A percentile compares a stretch with the other conserved stretches of the same genome.
Conservation (phyloP, 305 asterid genomes). For the Withania somnifera region DNA sequence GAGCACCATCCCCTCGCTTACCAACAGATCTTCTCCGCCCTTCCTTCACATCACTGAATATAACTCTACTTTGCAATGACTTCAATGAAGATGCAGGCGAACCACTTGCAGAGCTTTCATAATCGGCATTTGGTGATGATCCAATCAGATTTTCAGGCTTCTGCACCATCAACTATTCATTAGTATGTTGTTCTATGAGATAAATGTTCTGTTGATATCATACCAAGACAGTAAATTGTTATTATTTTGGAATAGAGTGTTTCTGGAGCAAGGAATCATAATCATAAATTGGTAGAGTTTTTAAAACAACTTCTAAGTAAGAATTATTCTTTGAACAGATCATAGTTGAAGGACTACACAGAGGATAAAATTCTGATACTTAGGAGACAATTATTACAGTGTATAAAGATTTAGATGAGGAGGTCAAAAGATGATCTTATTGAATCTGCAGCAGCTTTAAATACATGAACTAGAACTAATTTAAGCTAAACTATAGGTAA, state of each 20-base stretch:
- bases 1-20: conserved; percentile 35
- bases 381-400: not conserved
- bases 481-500: no score
- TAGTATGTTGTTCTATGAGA: not conserved
- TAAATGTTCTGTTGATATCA: not conserved
- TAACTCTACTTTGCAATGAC: conserved; percentile 36
- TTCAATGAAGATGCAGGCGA: conserved; percentile 60
- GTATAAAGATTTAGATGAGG: no score
- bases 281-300: not conserved
- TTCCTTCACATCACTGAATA: conserved; percentile 47
- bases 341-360: not conserved
- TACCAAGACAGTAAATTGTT: not conserved
- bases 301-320: not conserved
- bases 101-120: conserved; percentile 53
- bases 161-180: conserved; percentile 29
- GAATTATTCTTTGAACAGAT: not conserved
- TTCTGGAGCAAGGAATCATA: not conserved
- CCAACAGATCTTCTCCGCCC: conserved; percentile 51
- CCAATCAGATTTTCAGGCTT: conserved; percentile 44
- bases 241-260: not conserved
- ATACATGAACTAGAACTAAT: no score
- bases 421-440: no score
- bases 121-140: conserved; percentile 37
- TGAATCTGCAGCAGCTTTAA: no score
- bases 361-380: not conserved